Evolutionary conservation across 495 filamentous ascomycete species (phyloP).

Genomic region (Penicillium soppii): DNA sequence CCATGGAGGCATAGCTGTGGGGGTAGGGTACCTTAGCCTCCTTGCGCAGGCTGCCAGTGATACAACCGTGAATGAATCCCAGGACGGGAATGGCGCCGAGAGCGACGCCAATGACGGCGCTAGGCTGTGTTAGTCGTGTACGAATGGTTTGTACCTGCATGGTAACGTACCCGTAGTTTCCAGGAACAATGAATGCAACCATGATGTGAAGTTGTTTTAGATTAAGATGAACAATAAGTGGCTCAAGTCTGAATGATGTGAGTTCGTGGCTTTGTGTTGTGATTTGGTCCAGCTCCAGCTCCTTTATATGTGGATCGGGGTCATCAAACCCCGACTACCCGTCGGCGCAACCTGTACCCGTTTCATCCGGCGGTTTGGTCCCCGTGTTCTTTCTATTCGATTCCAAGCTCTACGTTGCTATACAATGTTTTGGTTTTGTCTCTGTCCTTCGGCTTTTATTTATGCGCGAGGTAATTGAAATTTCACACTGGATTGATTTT

Average conservation of each 20-base stretch:
- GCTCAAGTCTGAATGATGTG: neutral
- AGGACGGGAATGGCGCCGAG: slow-evolving; percentile 54
- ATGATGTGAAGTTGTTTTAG: slow-evolving; percentile 27
- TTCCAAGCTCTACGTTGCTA: neutral
- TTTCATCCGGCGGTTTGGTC: neutral
- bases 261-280: neutral
- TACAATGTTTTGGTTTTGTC: too few relatives aligned
- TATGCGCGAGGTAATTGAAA: too few relatives aligned
- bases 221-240: too few relatives aligned
- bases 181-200: slow-evolving; percentile 43
- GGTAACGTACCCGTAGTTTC: slow-evolving; percentile 47
- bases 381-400: neutral
- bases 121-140: slow-evolving; percentile 19
- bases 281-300: neutral
- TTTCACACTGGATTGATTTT: too few relatives aligned
- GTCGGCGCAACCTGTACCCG: neutral
- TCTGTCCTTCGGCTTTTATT: too few relatives aligned
- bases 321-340: neutral
- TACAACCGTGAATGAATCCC: slow-evolving; percentile 54
- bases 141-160: neutral
- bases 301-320: neutral
- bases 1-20: slow-evolving; percentile 59
- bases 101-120: slow-evolving; percentile 60
- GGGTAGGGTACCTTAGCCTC: slow-evolving; percentile 60
- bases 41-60: slow-evolving; percentile 50